Conservation (phyloP, 179 eudicot species). For the Nepenthes alata region DNA sequence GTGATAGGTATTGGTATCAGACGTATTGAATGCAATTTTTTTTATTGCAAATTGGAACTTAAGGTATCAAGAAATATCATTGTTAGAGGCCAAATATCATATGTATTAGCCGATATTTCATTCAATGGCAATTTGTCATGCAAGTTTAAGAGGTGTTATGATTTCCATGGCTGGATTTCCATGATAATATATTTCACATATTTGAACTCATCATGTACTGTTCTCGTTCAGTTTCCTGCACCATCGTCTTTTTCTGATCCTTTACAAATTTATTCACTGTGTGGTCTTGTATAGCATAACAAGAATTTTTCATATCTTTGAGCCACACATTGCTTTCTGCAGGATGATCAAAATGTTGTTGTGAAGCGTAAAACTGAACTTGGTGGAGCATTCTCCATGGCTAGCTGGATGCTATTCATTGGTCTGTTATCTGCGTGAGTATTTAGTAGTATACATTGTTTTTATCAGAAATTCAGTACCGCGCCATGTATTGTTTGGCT, state of each 20-base stretch:
- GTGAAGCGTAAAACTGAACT: conserved; percentile 90
- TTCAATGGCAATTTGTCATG: too few relatives aligned
- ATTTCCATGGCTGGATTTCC: too few relatives aligned
- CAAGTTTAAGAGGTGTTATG: too few relatives aligned
- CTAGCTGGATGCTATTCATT: conserved; percentile 86
- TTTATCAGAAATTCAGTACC: neutral
- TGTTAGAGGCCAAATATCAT: too few relatives aligned
- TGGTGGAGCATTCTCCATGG: conserved; percentile 87
- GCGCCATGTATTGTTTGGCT: neutral
- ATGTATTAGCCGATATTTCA: too few relatives aligned
- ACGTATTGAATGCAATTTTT: too few relatives aligned
- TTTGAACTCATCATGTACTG: too few relatives aligned
- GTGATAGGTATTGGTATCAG: too few relatives aligned
- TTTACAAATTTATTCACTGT: neutral
- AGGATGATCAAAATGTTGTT: conserved; percentile 86
- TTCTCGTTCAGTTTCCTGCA: neutral
- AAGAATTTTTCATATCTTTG: neutral
- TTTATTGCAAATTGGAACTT: too few relatives aligned
- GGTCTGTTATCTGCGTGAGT: conserved; percentile 92
- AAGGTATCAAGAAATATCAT: too few relatives aligned
- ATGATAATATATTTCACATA: too few relatives aligned
- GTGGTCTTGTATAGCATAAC: neutral
- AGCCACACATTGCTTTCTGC: conserved; percentile 8
- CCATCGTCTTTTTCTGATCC: neutral
- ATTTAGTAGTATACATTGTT: conserved; percentile 7